Base-by-base conservation (phyloP, 495 filamentous ascomycete genomes). In the Penicillium daleae region DNA sequence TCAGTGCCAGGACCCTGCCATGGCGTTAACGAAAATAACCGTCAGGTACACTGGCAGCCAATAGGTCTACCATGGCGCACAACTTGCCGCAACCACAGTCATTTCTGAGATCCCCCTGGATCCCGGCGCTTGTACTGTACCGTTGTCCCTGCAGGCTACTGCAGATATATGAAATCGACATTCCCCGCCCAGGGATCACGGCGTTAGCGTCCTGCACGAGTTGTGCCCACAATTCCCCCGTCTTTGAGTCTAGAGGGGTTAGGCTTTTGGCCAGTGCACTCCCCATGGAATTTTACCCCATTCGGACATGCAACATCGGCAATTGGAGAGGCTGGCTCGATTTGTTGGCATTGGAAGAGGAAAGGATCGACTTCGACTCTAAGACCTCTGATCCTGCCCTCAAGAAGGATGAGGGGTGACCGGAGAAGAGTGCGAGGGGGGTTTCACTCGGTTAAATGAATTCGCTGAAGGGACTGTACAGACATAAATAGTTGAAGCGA, bases 231-330 rank as follows among this genome's bases (percentile, higher is more conserved):
- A 29, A 60, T 71, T 60, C 48, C 37, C 66, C 63, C 58, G 35
- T 4, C 32, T 15, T 2, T 32, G 9, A 35, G 15, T 37, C n/a
- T 27, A 48, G 46, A 58, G 57, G 59, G 44, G 15, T n/a, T 53
- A 9, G 13, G 4, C 2, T 44, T 31, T 17, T 40, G 33, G 27
- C 56, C 19, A 31, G 51, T 58, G 55, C 66, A 59, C 68, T 61
- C 65, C 68, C 54, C 68, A 64, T 60, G 68, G 68, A 51, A 55
- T 58, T 68, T 68, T 71, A 26, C 66, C 68, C 33, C 42, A 64
- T 61, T 4, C 12, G 60, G 68, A 59, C 29, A 27, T 49, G 31
- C 31, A 31, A 32, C 53, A 13, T 61, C 66, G 40, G 49, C 58
- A 61, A 37, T 29, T 42, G 7, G 15, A 19, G 31, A 22, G 12